Evolutionary conservation across 2,329 filamentous ascomycete genomes (phyloP).

Genomic region (Celoporthe dispersa): DNA sequence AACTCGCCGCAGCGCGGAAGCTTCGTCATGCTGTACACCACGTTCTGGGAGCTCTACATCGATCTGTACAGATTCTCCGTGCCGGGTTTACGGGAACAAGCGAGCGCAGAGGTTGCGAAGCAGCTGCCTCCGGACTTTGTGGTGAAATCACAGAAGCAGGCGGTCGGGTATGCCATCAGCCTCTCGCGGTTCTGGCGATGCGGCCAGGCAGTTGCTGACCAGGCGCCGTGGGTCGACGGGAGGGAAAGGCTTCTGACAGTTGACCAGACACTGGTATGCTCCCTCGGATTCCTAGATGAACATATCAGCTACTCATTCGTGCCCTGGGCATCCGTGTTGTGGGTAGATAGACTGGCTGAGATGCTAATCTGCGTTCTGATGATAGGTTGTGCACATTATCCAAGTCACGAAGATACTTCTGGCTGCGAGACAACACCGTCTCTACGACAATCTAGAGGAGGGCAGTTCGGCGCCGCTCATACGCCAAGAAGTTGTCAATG

Average conservation of each 20-base stretch:
- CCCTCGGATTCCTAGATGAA: background rate
- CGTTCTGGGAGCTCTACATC: constrained; percentile 43
- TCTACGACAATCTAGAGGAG: constrained; percentile 42
- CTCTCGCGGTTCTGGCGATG: constrained; percentile 43
- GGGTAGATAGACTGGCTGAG: too few relatives aligned
- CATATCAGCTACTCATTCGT: background rate
- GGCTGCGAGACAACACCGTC: constrained; percentile 41
- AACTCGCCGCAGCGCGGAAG: constrained; percentile 38
- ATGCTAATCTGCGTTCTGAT: background rate
- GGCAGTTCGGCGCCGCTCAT: constrained; percentile 45
- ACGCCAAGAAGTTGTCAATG: constrained; percentile 39
- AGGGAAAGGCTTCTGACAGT: constrained; percentile 27
- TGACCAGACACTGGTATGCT: constrained; percentile 30
- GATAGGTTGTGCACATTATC: constrained; percentile 30
- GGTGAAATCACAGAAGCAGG: constrained; percentile 43
- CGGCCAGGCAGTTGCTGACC: constrained; percentile 38
- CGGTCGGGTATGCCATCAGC: constrained; percentile 44
- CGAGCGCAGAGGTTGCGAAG: constrained; percentile 39
- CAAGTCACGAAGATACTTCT: constrained; percentile 39
- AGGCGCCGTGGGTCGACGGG: constrained; percentile 31
- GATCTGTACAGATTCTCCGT: constrained; percentile 47
- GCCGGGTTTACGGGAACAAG: constrained; percentile 41
- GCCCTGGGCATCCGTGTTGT: background rate
- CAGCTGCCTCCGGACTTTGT: constrained; percentile 44
- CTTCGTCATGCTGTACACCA: constrained; percentile 45